Evolutionary conservation across 2,329 filamentous ascomycete genomes (phyloP).

Genomic region (Phialophora chinensis): DNA sequence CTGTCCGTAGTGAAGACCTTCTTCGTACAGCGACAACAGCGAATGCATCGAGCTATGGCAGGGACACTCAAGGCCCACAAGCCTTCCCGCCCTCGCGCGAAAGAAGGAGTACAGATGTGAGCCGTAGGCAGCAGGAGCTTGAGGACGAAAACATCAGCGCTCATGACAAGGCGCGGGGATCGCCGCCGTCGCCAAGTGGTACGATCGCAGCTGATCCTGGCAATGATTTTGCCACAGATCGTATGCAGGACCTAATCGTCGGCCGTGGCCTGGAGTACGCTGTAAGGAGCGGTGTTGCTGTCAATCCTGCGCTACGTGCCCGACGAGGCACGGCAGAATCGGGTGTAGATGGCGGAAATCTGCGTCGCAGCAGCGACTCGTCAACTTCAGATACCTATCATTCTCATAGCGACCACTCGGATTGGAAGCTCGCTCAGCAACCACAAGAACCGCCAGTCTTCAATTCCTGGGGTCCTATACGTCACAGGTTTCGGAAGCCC

Average conservation of each 20-base stretch:
- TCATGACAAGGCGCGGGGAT: background rate
- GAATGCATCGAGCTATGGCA: background rate
- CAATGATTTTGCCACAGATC: background rate
- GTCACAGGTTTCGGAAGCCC: conserved; percentile 41
- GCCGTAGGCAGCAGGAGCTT: background rate
- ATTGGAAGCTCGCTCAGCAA: background rate
- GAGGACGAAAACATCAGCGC: background rate
- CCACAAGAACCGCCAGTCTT: conserved; percentile 32
- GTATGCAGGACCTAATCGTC: background rate
- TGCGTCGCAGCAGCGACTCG: background rate
- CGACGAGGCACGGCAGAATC: background rate
- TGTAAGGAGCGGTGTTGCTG: background rate
- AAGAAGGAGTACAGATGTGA: background rate
- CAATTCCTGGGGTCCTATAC: conserved; percentile 42
- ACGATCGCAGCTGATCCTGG: background rate
- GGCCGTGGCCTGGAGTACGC: background rate
- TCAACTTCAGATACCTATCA: background rate
- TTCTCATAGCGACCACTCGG: background rate
- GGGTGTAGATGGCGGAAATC: background rate
- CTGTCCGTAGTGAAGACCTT: background rate
- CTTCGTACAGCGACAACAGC: background rate
- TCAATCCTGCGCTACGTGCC: background rate
- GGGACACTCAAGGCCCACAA: background rate
- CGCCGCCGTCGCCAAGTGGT: background rate
- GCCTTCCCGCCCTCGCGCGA: background rate